Evolutionary conservation across 2,329 filamentous ascomycete genomes (phyloP).

Genomic region (Colletotrichum neosansevieriae): DNA sequence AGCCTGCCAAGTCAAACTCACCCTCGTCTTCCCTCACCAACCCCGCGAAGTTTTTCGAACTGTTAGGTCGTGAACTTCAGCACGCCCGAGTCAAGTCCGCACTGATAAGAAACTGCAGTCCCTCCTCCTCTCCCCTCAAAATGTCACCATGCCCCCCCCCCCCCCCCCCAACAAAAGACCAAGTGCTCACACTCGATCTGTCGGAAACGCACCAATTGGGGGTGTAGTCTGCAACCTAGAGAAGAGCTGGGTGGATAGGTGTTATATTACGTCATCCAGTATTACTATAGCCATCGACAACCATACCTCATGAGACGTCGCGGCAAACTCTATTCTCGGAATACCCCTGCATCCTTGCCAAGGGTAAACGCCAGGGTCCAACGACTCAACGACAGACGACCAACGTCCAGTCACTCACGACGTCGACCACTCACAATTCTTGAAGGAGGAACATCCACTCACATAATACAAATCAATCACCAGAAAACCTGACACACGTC

Average conservation of each 20-base stretch:
- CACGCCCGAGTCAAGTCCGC: too few relatives aligned
- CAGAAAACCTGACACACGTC: too few relatives aligned
- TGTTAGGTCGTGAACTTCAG: neutral
- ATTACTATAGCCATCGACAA: constrained; percentile 26
- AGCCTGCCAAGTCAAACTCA: constrained; percentile 18
- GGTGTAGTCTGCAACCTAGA: neutral
- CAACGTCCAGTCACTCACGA: too few relatives aligned
- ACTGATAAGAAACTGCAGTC: neutral
- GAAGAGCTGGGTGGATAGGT: neutral
- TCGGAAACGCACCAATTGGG: constrained; percentile 6
- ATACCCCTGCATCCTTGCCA: constrained; percentile 21
- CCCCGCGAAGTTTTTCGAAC: constrained; percentile 5
- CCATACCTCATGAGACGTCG: constrained; percentile 38
- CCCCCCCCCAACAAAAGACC: too few relatives aligned
- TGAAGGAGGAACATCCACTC: too few relatives aligned
- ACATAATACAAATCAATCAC: too few relatives aligned
- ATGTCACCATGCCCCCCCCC: neutral
- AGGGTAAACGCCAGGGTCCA: neutral
- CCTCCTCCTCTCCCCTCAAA: neutral
- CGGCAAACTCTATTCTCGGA: constrained; percentile 16
- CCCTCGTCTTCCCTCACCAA: neutral
- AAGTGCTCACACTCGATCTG: neutral
- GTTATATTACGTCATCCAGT: constrained; percentile 7
- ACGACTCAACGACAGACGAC: too few relatives aligned
- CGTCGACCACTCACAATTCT: too few relatives aligned